Evolutionary conservation across 345 rosid species (phyloP), one percentile per base, ranked within the genome.

Genomic region (Atalantia buxifolia): DNA sequence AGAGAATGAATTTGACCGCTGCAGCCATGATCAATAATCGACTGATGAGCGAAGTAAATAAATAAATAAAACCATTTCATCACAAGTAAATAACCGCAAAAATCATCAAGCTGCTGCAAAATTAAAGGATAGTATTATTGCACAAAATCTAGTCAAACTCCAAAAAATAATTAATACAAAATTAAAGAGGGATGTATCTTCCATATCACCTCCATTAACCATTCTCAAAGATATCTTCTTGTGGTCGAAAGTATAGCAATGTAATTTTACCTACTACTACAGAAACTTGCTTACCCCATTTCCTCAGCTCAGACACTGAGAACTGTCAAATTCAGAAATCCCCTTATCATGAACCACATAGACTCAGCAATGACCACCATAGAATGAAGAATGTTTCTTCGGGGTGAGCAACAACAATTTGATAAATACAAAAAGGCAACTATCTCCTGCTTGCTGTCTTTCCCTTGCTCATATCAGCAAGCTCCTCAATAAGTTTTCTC

Each of bases 391-490:
- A 22, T 10, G 13, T 6, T 4, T n/a, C 61, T 50, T n/a, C 2
- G 24, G 56, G 25, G 72, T 18, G 55, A 75, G 53, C 56, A 45
- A 64, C 27, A 57, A 2, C 21, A 48, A 66, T 45, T 27, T n/a
- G 33, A 64, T 38, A 14, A 57, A 50, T 48, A 62, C 24, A 71
- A 21, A 56, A 21, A 9, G 48, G 74, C 60, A 80, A 81, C 85
- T 86, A 92, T 86, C 97, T 89, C 80, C 89, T 86, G 80, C 80
- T 87, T 22, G 95, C 95, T 24, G 97, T 87, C 84, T 92, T 94
- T 84, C 86, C 89, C 84, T 94, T 97, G 81, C 94, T 94, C 76
- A 97, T 84, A 86, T 90, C 98, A 1, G 98, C 94, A 30, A 94
- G 96, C 84, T 92, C 98, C 79, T 97, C 97, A 2, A 97, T 73